Evolutionary conservation across 805 yeast genomes (phyloP), one percentile per base, ranked within the genome.

Genomic region (Wickerhamomyces queroliae): DNA sequence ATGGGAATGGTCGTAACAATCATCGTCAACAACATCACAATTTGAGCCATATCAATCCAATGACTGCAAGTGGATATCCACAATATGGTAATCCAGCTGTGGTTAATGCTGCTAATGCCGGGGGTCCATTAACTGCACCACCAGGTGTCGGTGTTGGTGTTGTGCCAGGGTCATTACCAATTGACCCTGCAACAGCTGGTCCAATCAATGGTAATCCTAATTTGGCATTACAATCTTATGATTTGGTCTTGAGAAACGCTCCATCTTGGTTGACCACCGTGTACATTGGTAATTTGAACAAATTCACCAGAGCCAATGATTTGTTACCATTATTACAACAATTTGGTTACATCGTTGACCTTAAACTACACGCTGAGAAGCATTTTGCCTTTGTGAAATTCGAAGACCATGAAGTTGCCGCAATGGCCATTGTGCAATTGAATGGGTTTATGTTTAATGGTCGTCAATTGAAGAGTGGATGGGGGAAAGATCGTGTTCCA

Each of bases 331-430:
- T 87, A 38, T 63, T 87, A 46, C 90, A 80, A 56, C 80, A 75
- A 49, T 86, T 87, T 58, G 96, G 96, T 6, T 85, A 69, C 61
- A 83, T 88, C 55, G 80, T 84, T 42, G 93, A 84, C 49, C 77
- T 88, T 56, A 83, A 83, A 59, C 75, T 83, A 52, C 82, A 83
- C 48, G 83, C 88, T 8, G 95, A 87, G 40, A 76, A 76, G 46
- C 93, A 91, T 5, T 88, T 91, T 65, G 95, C 95, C 10, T 89
- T 88, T 66, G 91, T 85, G 45, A 83, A 82, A 61, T 87, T 80
- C 56, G 95, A 84, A 53, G 72, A 86, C 32, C 96, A 88, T 60
- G 95, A 88, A 53, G 70, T 87, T 44, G 96, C 96, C 5, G 95
- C 95, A 2, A 67, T 85, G 53, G 95, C 95, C 35, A 87, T 88